Conservation (phyloP, 73 alveolate species). For the Urostyla sp. region DNA sequence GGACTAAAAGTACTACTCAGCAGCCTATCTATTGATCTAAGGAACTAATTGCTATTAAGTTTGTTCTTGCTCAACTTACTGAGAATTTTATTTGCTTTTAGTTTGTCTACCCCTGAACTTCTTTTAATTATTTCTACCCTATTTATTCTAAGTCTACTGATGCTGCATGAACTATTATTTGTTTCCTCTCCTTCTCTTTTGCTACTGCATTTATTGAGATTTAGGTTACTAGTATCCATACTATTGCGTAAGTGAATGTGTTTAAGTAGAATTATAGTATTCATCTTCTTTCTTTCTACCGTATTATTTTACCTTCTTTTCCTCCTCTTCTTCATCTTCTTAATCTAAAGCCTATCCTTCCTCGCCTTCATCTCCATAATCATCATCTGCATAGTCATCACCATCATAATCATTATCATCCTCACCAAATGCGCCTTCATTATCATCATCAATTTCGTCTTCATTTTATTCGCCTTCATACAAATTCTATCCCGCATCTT, state of each 20-base stretch:
- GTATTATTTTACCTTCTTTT: constrained; percentile 12
- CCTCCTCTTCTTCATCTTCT: neutral
- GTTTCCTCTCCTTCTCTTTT: constrained; percentile 45
- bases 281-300: constrained; percentile 26
- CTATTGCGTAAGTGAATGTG: neutral
- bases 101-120: too few species aligned
- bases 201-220: constrained; percentile 46
- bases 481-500: neutral
- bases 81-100: too few species aligned
- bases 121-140: too few species aligned
- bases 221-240: neutral
- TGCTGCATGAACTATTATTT: constrained; percentile 17
- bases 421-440: constrained; percentile 11
- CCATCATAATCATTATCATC: constrained; percentile 11
- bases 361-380: constrained; percentile 38
- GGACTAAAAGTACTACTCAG: too few species aligned
- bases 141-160: too few species aligned
- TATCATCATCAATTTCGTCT: constrained; percentile 21
- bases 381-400: constrained; percentile 4
- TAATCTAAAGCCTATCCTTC: constrained; percentile 42
- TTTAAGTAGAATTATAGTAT: constrained; percentile 10
- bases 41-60: too few species aligned
- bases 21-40: too few species aligned
- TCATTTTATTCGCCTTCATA: constrained; percentile 40
- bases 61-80: too few species aligned